These are phyloP conservation scores for Cryptococcus sp. DNA, from an alignment of 1,284 basidiomycete species.

Conservation along the genomic window DNA sequence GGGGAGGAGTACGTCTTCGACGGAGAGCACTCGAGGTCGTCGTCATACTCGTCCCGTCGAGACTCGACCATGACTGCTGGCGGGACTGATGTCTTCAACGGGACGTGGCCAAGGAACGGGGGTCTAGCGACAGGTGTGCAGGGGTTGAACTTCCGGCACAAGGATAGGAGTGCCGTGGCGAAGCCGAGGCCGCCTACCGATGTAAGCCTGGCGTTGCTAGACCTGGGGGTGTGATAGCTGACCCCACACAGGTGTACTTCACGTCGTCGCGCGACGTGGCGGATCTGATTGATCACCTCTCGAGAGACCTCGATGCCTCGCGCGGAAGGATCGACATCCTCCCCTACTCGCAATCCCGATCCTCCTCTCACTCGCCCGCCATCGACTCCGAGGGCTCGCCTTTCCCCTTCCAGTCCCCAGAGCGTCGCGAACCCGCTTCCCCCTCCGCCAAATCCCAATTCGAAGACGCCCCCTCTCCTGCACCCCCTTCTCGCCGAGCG, in stretches of 20 bases:
- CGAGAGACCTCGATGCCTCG: slow-evolving; percentile 27
- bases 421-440: background rate
- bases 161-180: slow-evolving; percentile 6
- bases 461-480: slow-evolving; percentile 32
- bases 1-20: slow-evolving; percentile 15
- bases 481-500: background rate
- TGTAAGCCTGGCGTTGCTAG: slow-evolving; percentile 7
- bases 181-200: slow-evolving; percentile 20
- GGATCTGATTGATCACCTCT: slow-evolving; percentile 46
- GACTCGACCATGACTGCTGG: slow-evolving; percentile 3
- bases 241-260: slow-evolving; percentile 33
- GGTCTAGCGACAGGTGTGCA: background rate
- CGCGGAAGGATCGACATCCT: slow-evolving; percentile 42
- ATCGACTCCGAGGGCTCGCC: slow-evolving; percentile 6
- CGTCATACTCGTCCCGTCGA: slow-evolving; percentile 7
- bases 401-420: slow-evolving; percentile 2
- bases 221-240: too few species aligned
- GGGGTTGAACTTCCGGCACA: slow-evolving; percentile 17
- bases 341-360: background rate
- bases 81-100: background rate
- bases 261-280: slow-evolving; percentile 42
- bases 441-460: slow-evolving; percentile 23
- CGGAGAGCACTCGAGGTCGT: slow-evolving; percentile 11
- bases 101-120: background rate
- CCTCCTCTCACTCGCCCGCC: background rate